phyloP scores from a whole-genome alignment of 176 grass and related monocot genomes.

The Lolium perenne region DNA sequence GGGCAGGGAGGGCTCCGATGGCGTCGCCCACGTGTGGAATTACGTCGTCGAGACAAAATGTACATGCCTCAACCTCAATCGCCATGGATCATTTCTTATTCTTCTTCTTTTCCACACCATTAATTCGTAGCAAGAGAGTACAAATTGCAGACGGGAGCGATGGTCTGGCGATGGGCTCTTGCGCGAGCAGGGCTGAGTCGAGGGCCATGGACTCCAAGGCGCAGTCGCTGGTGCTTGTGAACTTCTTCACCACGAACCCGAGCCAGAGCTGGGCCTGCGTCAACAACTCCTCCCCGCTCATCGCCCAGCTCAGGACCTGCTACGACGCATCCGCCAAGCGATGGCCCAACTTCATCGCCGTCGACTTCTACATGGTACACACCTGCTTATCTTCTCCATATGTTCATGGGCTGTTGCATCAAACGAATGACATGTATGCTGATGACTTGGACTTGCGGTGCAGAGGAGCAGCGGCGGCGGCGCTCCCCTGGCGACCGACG shows the following conservation, averaged over 20 bases:
- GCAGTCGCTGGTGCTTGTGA: conserved; percentile 76
- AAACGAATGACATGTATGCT: conserved; percentile 5
- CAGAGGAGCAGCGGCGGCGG: conserved; percentile 81
- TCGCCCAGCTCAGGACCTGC: conserved; percentile 52
- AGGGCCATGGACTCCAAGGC: conserved; percentile 56
- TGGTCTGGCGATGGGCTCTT: conserved; percentile 47
- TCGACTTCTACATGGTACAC: conserved; percentile 72
- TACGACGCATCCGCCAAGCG: conserved; percentile 47
- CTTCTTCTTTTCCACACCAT: background rate
- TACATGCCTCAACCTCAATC: background rate
- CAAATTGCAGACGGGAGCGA: conserved; percentile 58
- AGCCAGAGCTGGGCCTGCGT: conserved; percentile 52
- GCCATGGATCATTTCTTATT: background rate
- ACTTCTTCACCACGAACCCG: conserved; percentile 82
- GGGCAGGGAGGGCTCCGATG: conserved; percentile 60
- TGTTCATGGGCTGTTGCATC: background rate
- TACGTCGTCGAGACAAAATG: conserved; percentile 85
- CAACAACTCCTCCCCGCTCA: conserved; percentile 61
- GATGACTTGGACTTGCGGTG: background rate
- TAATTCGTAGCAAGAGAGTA: background rate
- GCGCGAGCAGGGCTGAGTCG: conserved; percentile 60
- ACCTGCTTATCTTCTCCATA: too few relatives aligned
- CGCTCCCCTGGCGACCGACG: conserved; percentile 70
- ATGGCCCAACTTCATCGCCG: conserved; percentile 73
- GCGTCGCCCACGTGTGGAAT: conserved; percentile 63